Evolutionary conservation across 192 early-diverging fungal species (phyloP).

Genomic region (Rhizophagus clarus): DNA sequence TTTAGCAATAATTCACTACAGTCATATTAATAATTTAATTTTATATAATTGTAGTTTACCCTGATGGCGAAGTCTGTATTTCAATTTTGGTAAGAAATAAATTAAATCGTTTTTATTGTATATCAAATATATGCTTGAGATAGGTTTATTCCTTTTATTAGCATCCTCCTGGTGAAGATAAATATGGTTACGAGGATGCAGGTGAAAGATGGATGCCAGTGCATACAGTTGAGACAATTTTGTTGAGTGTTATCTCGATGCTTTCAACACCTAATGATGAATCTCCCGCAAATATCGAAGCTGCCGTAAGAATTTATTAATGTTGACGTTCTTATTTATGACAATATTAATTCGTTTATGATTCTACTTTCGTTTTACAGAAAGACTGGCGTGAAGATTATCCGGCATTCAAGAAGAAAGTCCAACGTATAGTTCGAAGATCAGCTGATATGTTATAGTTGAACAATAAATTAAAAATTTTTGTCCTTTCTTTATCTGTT

Average conservation of each 20-base stretch:
- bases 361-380: constrained; percentile 39
- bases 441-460: not conserved
- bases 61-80: constrained; percentile 91
- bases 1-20: not conserved
- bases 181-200: constrained; percentile 88
- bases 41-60: constrained; percentile 62
- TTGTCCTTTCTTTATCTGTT: not conserved
- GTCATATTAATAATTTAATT: constrained; percentile 3
- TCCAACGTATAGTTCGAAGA: constrained; percentile 58
- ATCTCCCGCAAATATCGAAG: constrained; percentile 93
- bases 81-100: constrained; percentile 83
- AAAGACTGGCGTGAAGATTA: constrained; percentile 78
- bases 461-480: not conserved
- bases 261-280: constrained; percentile 92
- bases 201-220: constrained; percentile 95
- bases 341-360: not conserved
- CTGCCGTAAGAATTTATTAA: constrained; percentile 67
- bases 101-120: not conserved
- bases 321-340: not conserved
- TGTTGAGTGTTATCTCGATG: constrained; percentile 91
- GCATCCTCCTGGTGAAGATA: constrained; percentile 83
- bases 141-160: constrained; percentile 28
- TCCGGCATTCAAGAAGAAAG: constrained; percentile 73
- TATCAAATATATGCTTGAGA: not conserved
- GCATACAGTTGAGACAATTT: constrained; percentile 92